Percentiles rank a stretch among this genome's conserved stretches.
Conservation (phyloP, 495 filamentous ascomycete genomes). For the Tuber brumale region DNA sequence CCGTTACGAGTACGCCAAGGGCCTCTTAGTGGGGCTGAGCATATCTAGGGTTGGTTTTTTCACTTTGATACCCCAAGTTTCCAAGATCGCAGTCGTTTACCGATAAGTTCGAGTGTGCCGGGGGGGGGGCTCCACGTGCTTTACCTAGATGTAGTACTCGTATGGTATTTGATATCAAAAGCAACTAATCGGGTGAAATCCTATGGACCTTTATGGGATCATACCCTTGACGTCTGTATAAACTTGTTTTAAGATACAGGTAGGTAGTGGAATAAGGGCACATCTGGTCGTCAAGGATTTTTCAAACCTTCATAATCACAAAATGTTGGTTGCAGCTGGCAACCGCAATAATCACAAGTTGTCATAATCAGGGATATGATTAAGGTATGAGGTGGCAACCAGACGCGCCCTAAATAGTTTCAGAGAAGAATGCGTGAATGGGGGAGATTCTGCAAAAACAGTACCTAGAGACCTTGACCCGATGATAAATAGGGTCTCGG, state of each 20-base stretch:
- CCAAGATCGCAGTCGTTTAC: background rate
- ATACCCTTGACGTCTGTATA: too few relatives aligned
- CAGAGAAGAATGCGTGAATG: too few relatives aligned
- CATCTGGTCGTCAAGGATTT: too few relatives aligned
- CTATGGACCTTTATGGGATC: background rate
- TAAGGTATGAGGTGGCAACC: too few relatives aligned
- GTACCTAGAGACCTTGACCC: background rate
- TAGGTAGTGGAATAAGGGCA: too few relatives aligned
- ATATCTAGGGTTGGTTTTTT: background rate
- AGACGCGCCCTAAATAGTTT: too few relatives aligned
- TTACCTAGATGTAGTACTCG: background rate
- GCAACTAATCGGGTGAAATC: background rate
- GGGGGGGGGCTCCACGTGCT: background rate
- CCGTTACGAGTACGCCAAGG: background rate
- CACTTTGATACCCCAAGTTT: background rate
- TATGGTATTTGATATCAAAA: background rate
- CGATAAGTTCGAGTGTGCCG: background rate
- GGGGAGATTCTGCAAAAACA: background rate
- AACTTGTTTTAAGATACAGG: too few relatives aligned
- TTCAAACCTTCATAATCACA: too few relatives aligned
- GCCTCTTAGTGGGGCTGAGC: background rate
- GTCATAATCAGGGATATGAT: too few relatives aligned
- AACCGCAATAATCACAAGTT: too few relatives aligned
- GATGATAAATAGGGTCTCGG: background rate
- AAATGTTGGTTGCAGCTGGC: too few relatives aligned